These are phyloP conservation scores for Basidiobolus heterosporus DNA, from an alignment of 371 early-diverging fungal species.

Conservation along the genomic window DNA sequence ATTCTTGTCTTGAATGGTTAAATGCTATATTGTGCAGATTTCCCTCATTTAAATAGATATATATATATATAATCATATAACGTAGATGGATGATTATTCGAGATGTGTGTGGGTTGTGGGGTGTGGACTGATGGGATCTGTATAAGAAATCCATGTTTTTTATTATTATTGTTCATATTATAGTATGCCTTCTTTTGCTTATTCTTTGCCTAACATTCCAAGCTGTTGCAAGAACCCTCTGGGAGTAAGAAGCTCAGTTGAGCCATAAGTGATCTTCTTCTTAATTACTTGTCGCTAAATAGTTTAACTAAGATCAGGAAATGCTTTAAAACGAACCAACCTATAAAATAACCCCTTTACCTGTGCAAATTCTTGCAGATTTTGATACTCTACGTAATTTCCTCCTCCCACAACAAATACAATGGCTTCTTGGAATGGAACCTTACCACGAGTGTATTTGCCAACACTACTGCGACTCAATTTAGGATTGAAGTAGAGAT, in stretches of 20 bases:
- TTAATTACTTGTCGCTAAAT: slow-evolving; percentile 35
- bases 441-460: too few relatives aligned
- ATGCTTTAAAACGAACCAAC: neutral
- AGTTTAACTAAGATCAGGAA: neutral
- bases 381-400: slow-evolving; percentile 89
- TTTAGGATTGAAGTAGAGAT: slow-evolving; percentile 80
- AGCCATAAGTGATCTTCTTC: slow-evolving; percentile 85
- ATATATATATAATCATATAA: too few relatives aligned
- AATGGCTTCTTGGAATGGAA: slow-evolving; percentile 67
- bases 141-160: too few relatives aligned
- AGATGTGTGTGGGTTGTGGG: too few relatives aligned
- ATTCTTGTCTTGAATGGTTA: too few relatives aligned
- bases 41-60: too few relatives aligned
- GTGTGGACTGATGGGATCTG: too few relatives aligned
- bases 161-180: too few relatives aligned
- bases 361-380: slow-evolving; percentile 70
- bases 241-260: slow-evolving; percentile 85
- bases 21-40: too few relatives aligned
- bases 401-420: slow-evolving; percentile 96
- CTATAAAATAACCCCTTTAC: slow-evolving; percentile 13
- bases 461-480: slow-evolving; percentile 1
- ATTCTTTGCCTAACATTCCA: too few relatives aligned
- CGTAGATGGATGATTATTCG: too few relatives aligned
- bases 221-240: slow-evolving; percentile 73
- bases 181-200: too few relatives aligned